Evolutionary conservation across 192 early-diverging fungal genomes (phyloP).

Genomic region (Phlyctochytrium bullatum): DNA sequence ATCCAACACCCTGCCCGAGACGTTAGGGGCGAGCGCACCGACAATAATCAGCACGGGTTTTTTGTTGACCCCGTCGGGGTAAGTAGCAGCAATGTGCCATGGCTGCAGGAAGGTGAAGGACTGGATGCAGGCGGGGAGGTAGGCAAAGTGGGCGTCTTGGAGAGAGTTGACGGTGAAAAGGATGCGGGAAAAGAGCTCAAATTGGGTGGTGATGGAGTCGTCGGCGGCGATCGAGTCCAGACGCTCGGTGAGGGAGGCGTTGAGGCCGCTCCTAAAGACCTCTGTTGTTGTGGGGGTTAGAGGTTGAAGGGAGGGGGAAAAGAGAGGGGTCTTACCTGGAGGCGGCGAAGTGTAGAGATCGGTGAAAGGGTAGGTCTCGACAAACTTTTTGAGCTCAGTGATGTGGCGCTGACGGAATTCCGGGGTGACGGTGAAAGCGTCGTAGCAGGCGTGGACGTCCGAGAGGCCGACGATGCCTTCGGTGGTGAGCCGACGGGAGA

Average conservation of each 20-base stretch:
- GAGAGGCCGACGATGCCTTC: too few species aligned
- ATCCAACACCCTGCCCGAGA: neutral
- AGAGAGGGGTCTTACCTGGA: too few species aligned
- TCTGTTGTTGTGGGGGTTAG: too few species aligned
- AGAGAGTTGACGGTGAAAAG: neutral
- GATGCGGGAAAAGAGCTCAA: neutral
- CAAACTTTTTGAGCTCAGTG: slow-evolving; percentile 16
- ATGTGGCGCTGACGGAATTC: slow-evolving; percentile 12
- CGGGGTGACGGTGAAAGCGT: slow-evolving; percentile 2
- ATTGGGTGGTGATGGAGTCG: neutral
- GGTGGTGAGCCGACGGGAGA: too few species aligned
- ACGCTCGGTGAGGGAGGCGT: too few species aligned
- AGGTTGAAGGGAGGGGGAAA: too few species aligned
- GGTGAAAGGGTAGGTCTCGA: slow-evolving; percentile 11
- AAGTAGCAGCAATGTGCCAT: neutral
- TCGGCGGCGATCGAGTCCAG: neutral
- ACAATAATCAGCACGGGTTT: too few species aligned
- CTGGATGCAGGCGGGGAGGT: neutral
- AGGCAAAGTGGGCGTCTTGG: neutral
- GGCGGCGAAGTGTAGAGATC: too few species aligned
- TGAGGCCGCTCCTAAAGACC: too few species aligned
- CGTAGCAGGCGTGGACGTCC: slow-evolving; percentile 12
- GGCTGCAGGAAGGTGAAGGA: neutral
- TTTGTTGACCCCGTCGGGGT: too few species aligned
- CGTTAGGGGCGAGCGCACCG: neutral